phyloP scores from a whole-genome alignment of 805 yeast genomes.

The Metschnikowia peoriensis region DNA sequence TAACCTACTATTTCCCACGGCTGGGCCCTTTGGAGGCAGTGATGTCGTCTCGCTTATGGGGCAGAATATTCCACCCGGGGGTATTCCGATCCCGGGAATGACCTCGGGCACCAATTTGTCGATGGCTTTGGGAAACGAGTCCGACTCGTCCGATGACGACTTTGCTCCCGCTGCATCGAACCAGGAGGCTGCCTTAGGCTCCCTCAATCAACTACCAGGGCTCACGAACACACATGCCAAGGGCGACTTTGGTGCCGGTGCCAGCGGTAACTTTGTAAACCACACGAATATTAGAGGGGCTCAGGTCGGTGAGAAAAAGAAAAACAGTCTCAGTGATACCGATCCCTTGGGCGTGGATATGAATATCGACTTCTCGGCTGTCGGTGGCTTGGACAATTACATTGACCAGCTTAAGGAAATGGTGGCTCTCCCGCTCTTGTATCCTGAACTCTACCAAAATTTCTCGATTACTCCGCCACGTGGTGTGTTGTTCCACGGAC shows the following conservation, averaged over 20 bases:
- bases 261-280: slow-evolving; percentile 15
- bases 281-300: slow-evolving; percentile 35
- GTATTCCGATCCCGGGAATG: slow-evolving; percentile 38
- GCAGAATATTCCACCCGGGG: slow-evolving; percentile 54
- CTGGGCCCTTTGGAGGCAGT: slow-evolving; percentile 97
- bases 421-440: slow-evolving; percentile 89
- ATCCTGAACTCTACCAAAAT: slow-evolving; percentile 89
- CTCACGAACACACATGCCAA: slow-evolving; percentile 5
- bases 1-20: slow-evolving; percentile 83
- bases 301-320: slow-evolving; percentile 39
- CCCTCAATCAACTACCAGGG: slow-evolving; percentile 8
- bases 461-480: slow-evolving; percentile 94
- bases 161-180: slow-evolving; percentile 20
- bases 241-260: slow-evolving; percentile 2
- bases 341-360: slow-evolving; percentile 92
- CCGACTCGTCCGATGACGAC: slow-evolving; percentile 66
- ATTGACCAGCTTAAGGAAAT: slow-evolving; percentile 92
- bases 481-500: slow-evolving; percentile 97
- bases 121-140: slow-evolving; percentile 44
- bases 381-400: slow-evolving; percentile 91
- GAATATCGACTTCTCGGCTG: slow-evolving; percentile 77
- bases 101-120: slow-evolving; percentile 20
- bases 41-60: slow-evolving; percentile 87
- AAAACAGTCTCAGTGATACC: slow-evolving; percentile 71
- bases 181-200: not conserved